phyloP scores from a whole-genome alignment of 2,329 filamentous ascomycete species.

The Pseudogymnoascus sp. region DNA sequence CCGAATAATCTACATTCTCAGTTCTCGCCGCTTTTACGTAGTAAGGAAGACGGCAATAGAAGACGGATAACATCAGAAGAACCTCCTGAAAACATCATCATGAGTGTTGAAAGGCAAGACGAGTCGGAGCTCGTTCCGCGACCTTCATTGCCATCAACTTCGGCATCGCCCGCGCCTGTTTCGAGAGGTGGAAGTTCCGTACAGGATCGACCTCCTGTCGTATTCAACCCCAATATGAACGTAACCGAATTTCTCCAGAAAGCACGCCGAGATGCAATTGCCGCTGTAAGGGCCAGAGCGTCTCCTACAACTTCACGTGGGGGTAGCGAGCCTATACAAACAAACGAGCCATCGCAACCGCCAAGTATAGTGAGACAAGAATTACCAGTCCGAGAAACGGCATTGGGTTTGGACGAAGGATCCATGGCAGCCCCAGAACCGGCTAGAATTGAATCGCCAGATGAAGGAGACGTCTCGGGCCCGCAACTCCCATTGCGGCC shows the following conservation, averaged over 20 bases:
- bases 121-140: background rate
- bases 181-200: background rate
- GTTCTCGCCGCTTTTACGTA: background rate
- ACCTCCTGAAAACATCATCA: background rate
- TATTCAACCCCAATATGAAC: background rate
- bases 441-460: conserved; percentile 3
- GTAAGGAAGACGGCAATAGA: background rate
- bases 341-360: conserved; percentile 10
- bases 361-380: conserved; percentile 8
- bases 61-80: background rate
- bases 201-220: background rate
- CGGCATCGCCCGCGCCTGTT: background rate
- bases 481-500: conserved; percentile 15
- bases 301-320: background rate
- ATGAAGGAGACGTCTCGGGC: conserved; percentile 9
- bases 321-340: background rate
- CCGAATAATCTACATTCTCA: background rate
- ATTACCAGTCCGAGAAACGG: conserved; percentile 13
- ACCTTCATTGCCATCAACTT: background rate
- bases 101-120: conserved; percentile 1
- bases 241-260: conserved; percentile 3
- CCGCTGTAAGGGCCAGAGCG: background rate
- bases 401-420: background rate
- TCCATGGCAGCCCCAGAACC: background rate
- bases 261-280: background rate